These are phyloP conservation scores for Canavalia ensiformis DNA, from an alignment of 306 rosid species.

Conservation along the genomic window DNA sequence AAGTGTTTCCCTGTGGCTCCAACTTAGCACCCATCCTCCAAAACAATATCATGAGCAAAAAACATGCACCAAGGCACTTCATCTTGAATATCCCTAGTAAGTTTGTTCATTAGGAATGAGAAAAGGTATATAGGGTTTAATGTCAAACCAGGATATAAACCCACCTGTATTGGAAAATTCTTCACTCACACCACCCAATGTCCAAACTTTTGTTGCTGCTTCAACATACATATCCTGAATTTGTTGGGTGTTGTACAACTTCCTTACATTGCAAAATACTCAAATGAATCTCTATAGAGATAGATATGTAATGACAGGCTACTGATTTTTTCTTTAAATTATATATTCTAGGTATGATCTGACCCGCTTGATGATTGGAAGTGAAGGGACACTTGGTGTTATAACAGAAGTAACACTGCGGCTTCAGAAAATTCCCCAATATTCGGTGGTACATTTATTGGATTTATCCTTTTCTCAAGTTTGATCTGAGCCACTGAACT, in stretches of 20 bases:
- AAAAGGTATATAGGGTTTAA: slow-evolving; percentile 13
- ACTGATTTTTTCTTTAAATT: slow-evolving; percentile 26
- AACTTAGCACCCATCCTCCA: slow-evolving; percentile 12
- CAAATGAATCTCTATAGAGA: slow-evolving; percentile 5
- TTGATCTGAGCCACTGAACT: slow-evolving; percentile 38
- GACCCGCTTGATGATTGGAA: slow-evolving; percentile 96
- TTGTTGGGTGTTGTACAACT: not conserved
- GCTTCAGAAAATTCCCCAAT: slow-evolving; percentile 89
- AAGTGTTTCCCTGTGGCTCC: not conserved
- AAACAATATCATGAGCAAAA: slow-evolving; percentile 2
- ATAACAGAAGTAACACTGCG: slow-evolving; percentile 91
- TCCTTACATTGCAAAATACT: slow-evolving; percentile 25
- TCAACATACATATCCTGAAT: slow-evolving; percentile 7
- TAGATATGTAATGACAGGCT: slow-evolving; percentile 35
- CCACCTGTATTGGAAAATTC: not conserved
- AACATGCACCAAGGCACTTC: not conserved
- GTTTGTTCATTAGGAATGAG: slow-evolving; percentile 13
- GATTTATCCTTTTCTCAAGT: slow-evolving; percentile 39
- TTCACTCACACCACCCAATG: not conserved
- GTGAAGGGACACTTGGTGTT: slow-evolving; percentile 97
- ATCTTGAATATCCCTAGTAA: not conserved
- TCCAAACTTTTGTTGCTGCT: slow-evolving; percentile 6
- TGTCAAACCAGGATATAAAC: not conserved
- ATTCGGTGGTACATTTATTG: slow-evolving; percentile 75
- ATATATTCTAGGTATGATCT: slow-evolving; percentile 77